Base-by-base conservation (phyloP, 2,329 filamentous ascomycete species). In the Alternaria rosae region DNA sequence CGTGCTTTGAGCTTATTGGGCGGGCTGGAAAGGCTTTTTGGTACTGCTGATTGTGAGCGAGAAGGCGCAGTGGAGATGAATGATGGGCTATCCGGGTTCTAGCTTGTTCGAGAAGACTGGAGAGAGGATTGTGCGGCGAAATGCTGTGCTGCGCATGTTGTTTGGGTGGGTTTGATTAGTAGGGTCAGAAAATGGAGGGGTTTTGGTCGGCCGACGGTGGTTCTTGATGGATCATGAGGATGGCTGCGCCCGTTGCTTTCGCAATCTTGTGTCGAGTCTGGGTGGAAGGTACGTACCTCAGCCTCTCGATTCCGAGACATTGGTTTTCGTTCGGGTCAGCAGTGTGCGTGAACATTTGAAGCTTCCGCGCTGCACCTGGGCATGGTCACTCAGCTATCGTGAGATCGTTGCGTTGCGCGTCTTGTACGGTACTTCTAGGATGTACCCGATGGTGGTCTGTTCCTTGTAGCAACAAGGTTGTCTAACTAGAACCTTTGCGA, bases 21-120 rank as follows among this genome's bases (percentile, higher is more conserved):
- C 28, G 7, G 13, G 20, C 4, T 32, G 20, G 26, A 50, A 61
- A 15, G 6, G 28, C 43, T 30, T 51, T 43, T 30, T 32, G 10
- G 55, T n/a, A 15, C 44, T 58, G 54, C 41, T 55, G 54, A 61
- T 57, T 30, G 30, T 35, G n/a, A 30, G 13, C 41, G 50, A 35
- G 43, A 50, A 54, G 55, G 48, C 52, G 57, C 55, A 52, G 59
- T 51, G 44, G 23, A 23, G 41, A 44, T 47, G 20, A 20, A 41
- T 17, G 26, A 44, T 47, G 35, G 43, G 44, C 20, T 43, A 10
- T n/a, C 17, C 21, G 48, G 4, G 10, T 44, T 38, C 47, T 38
- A 51, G 47, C n/a, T 21, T 15, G 17, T 53, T 53, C 51, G 38
- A 25, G 32, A 53, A 53, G 32, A 28, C 15, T 20, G 15, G 20